Evolutionary conservation across 75 land plant species (phyloP), one percentile per base, ranked within the genome.

Genomic region (Picea glauca): DNA sequence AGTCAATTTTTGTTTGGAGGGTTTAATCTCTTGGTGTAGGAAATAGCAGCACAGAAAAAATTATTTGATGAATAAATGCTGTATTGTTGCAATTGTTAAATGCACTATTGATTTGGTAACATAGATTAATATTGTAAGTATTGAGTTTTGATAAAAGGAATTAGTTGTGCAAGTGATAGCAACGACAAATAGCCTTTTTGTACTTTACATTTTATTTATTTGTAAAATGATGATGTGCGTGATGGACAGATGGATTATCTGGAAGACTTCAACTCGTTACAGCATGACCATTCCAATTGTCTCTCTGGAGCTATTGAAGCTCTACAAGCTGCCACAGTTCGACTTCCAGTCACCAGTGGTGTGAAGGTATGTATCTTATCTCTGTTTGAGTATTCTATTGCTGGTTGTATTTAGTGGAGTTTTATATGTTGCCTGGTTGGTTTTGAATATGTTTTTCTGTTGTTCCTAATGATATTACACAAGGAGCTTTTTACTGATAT

Each of bases 271-370:
- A 73, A 84, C 58, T 70, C 79, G 17, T 35, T 93, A 21, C 90
- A 92, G 35, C 81, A 76, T 78, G 99, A 90, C 23, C 93, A 93
- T 77, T 86, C 85, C 30, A 86, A 21, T 84, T 95, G 91, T 64
- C 64, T 96, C 72, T 77, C 81, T 1, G 99, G 93, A 78, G 85
- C 87, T 84, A 89, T 87, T 73, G 90, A 91, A 79, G 91, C 94
- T 58, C 80, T 96, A 76, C 90, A 89, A 83, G 92, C 96, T 70
- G 90, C 92, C 81, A 92, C 90, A 43, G 82, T 96, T 60, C 90
- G 91, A 35, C 91, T 96, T 79, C 99, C 99, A 59, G 83, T 96
- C 33, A 80, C 86, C 85, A 92, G 81, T 72, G 91, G 90, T 77
- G 91, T 92, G 70, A 84, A 77, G 87, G 99, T 93, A 85, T 77